Conservation (phyloP, 2,329 filamentous ascomycete genomes). For the Aureobasidium sp. region DNA sequence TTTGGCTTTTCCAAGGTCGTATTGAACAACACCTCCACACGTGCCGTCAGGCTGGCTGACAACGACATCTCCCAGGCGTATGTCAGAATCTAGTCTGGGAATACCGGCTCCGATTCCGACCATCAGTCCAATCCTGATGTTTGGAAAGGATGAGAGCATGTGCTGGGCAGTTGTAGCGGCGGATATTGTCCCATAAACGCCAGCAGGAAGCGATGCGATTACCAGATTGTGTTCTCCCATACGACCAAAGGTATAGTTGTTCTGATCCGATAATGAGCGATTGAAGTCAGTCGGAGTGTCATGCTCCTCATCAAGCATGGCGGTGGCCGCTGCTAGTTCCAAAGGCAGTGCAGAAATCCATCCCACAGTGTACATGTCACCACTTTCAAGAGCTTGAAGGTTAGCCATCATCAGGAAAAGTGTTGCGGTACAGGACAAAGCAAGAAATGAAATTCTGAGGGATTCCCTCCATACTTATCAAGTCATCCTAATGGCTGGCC, state of each 20-base stretch:
- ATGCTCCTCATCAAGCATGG: background rate
- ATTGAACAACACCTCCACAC: constrained; percentile 24
- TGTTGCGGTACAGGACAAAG: background rate
- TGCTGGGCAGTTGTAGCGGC: constrained; percentile 20
- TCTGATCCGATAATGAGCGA: constrained; percentile 16
- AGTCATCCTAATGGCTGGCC: background rate
- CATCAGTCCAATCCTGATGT: constrained; percentile 17
- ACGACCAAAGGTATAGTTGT: constrained; percentile 26
- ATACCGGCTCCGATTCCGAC: constrained; percentile 22
- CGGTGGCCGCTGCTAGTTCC: background rate
- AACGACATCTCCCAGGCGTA: constrained; percentile 24
- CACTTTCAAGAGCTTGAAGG: background rate
- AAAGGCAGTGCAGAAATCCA: constrained; percentile 20
- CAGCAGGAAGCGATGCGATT: constrained; percentile 22
- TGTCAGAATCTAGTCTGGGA: constrained; percentile 15
- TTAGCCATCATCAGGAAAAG: background rate
- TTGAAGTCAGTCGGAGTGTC: background rate
- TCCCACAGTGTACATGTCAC: constrained; percentile 17
- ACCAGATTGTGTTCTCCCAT: constrained; percentile 30
- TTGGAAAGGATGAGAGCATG: constrained; percentile 18
- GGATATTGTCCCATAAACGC: constrained; percentile 19
- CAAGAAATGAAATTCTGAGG: background rate
- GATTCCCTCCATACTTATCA: background rate
- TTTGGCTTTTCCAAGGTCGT: constrained; percentile 22
- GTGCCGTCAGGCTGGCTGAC: constrained; percentile 20